Conservation (phyloP, 1,284 basidiomycete genomes). For the Xerocomus amazonicus region DNA sequence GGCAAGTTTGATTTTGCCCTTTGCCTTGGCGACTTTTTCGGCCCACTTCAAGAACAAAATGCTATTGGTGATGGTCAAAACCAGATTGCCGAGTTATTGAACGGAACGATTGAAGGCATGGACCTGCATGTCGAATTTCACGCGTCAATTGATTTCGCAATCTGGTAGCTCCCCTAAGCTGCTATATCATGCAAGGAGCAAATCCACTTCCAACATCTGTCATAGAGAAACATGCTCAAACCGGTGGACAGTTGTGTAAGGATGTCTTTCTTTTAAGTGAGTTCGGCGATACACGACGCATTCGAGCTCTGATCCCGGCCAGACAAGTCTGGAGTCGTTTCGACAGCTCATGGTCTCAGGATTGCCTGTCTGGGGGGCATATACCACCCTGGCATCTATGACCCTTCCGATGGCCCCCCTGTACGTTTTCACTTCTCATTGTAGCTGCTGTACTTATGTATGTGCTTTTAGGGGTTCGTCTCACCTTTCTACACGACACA, state of each 20-base stretch:
- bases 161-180: slow-evolving; percentile 73
- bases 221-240: slow-evolving; percentile 68
- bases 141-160: slow-evolving; percentile 11
- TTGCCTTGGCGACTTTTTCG: slow-evolving; percentile 91
- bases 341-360: slow-evolving; percentile 78
- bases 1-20: slow-evolving; percentile 91
- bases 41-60: slow-evolving; percentile 45
- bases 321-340: slow-evolving; percentile 84
- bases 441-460: slow-evolving; percentile 1
- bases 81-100: slow-evolving; percentile 59
- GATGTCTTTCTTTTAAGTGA: slow-evolving; percentile 84
- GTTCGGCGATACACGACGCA: slow-evolving; percentile 26
- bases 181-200: slow-evolving; percentile 89
- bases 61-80: slow-evolving; percentile 38
- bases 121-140: background rate
- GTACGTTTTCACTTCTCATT: slow-evolving; percentile 38
- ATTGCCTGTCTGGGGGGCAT: slow-evolving; percentile 83
- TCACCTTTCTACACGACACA: slow-evolving; percentile 70
- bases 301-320: slow-evolving; percentile 3
- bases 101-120: slow-evolving; percentile 63
- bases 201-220: slow-evolving; percentile 69
- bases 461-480: slow-evolving; percentile 53
- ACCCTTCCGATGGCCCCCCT: slow-evolving; percentile 53
- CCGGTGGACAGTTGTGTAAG: slow-evolving; percentile 73
- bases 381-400: slow-evolving; percentile 63